phyloP scores from a whole-genome alignment of 371 early-diverging fungal species.

The Syncephalis fuscata region DNA sequence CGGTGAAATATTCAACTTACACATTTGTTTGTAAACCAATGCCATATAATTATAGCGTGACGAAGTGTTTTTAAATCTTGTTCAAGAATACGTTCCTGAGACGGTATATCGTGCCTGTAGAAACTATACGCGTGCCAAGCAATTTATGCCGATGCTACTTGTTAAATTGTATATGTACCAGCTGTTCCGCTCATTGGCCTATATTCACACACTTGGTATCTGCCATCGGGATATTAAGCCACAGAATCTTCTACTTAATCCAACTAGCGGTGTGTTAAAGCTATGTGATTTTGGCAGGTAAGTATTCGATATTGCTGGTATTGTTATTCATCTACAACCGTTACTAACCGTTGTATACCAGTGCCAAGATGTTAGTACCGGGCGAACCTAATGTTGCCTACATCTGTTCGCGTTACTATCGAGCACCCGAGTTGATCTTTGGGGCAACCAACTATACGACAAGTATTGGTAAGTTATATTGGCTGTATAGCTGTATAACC shows the following conservation, averaged over 20 bases:
- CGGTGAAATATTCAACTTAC: background rate
- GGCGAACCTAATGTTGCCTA: constrained; percentile 96
- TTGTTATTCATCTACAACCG: background rate
- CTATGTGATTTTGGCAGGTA: constrained; percentile 97
- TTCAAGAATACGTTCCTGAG: constrained; percentile 87
- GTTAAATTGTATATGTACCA: constrained; percentile 97
- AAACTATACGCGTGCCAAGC: constrained; percentile 73
- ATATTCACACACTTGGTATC: constrained; percentile 91
- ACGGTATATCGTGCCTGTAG: constrained; percentile 81
- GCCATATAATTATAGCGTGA: constrained; percentile 34
- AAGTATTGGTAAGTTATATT: constrained; percentile 45
- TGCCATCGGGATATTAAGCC: constrained; percentile 96
- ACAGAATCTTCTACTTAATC: constrained; percentile 93
- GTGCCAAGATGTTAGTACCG: constrained; percentile 85
- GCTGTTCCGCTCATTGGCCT: constrained; percentile 85
- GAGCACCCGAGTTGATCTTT: constrained; percentile 97
- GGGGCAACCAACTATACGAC: constrained; percentile 91
- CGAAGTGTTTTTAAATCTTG: constrained; percentile 84
- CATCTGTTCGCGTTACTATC: constrained; percentile 97
- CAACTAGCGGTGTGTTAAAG: constrained; percentile 75
- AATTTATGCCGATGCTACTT: constrained; percentile 81
- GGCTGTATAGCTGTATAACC: too few species aligned
- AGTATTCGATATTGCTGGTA: constrained; percentile 2
- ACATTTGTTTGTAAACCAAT: constrained; percentile 2
- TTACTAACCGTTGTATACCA: constrained; percentile 6